Base-by-base conservation (phyloP, 169 alveolate genomes). In the Cyclospora cayetanensis region DNA sequence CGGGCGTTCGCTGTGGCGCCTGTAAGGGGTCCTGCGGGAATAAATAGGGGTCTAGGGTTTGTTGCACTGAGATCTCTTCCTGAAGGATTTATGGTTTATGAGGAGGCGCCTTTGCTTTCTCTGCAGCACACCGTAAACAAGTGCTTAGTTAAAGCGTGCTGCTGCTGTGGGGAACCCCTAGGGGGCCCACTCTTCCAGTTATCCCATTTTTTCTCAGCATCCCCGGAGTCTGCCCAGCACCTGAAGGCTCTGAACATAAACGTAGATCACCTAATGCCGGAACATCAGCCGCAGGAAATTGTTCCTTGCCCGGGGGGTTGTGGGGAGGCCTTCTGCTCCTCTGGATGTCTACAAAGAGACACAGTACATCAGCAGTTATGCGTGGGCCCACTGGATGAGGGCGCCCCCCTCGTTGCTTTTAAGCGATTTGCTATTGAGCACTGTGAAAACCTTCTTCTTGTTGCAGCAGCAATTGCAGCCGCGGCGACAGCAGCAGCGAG, bases 401-500 rank as follows among this genome's bases (percentile, higher is more conserved):
- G 31, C 68, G 86, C 60, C 18, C 66, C 86, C 1, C 50, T 76
- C 42, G 86, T 76, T 5, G 39, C 68, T 41, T 76, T 76, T n/a
- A 76, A 76, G 20, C 86, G 68, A 0, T 76, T 76, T 42, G 86
- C 86, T 25, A 43, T 76, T 27, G 86, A 76, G 68, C 86, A 76
- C 12, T 76, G 86, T 37, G 86, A 76, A 31, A 76, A 76, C 86
- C 86, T 76, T 20, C 68, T 76, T 4, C 60, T 53, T 50, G 74
- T 37, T 20, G 90, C 90, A 34, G 90, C 90, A 80, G 90, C 90
- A 63, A 80, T 53, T 53, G 74, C 35, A 15, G 35, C 90, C 46
- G 76, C 70, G 35, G 55, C 90, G 35, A 42, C 90, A 2, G 74
- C 90, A 29, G 90, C 60, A 80, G 90, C 60, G 18, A 53, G 55